Conservation (phyloP, 1,284 basidiomycete genomes). For the Amylostereum chailletii region DNA sequence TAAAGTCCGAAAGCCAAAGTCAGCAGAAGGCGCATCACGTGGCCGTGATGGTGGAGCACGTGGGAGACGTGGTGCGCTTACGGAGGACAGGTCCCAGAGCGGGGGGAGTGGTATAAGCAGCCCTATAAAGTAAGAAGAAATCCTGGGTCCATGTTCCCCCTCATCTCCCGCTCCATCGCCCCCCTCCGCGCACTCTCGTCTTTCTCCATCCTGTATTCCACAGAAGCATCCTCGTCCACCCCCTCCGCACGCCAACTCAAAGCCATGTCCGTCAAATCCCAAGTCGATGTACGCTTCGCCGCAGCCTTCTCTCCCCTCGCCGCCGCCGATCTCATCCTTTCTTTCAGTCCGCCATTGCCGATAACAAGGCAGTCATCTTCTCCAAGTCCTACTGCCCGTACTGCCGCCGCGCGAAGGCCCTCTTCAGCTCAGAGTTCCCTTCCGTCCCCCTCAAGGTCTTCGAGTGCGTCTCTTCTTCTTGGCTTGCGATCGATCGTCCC, state of each 20-base stretch:
- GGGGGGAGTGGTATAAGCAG: too few relatives aligned
- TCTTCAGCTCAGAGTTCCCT: constrained; percentile 43
- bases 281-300: constrained; percentile 30
- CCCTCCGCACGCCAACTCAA: constrained; percentile 27
- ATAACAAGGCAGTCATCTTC: constrained; percentile 60
- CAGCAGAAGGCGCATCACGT: too few relatives aligned
- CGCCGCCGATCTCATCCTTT: neutral
- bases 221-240: constrained; percentile 21
- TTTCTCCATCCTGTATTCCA: constrained; percentile 15
- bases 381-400: constrained; percentile 63
- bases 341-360: constrained; percentile 39
- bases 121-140: too few relatives aligned
- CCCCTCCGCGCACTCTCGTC: constrained; percentile 11
- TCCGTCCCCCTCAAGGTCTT: constrained; percentile 39
- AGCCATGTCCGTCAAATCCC: constrained; percentile 29
- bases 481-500: too few relatives aligned
- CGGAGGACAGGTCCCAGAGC: too few relatives aligned
- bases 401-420: constrained; percentile 47
- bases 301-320: neutral
- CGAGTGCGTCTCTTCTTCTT: constrained; percentile 41
- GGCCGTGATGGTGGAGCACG: too few relatives aligned
- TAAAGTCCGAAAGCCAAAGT: too few relatives aligned
- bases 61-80: too few relatives aligned
- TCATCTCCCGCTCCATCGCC: neutral
- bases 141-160: too few relatives aligned